Conservation (phyloP, 2,329 filamentous ascomycete species). For the Fusarium ramigenum region DNA sequence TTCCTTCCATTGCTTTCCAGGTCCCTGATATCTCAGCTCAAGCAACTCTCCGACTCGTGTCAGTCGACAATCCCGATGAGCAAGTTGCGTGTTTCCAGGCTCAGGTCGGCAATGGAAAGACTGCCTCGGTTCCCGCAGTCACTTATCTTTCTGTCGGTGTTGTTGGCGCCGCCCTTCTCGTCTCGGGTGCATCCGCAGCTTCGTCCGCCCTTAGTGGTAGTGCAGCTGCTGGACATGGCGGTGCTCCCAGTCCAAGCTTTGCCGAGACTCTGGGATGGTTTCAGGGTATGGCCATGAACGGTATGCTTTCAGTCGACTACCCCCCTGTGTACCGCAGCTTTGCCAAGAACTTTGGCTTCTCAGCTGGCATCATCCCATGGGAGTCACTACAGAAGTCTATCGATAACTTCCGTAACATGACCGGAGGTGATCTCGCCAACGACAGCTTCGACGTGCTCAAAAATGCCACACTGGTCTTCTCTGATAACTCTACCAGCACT, state of each 20-base stretch:
- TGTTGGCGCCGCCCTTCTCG: constrained; percentile 80
- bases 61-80: constrained; percentile 61
- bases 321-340: constrained; percentile 90
- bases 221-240: constrained; percentile 64
- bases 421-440: constrained; percentile 87
- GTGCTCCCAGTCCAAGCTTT: constrained; percentile 82
- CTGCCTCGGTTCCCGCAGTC: constrained; percentile 76
- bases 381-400: constrained; percentile 81
- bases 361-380: constrained; percentile 85
- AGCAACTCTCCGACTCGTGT: constrained; percentile 79
- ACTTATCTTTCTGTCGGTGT: constrained; percentile 86
- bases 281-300: constrained; percentile 92
- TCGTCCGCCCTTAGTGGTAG: constrained; percentile 65
- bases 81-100: constrained; percentile 86
- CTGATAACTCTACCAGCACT: constrained; percentile 64
- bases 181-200: constrained; percentile 77
- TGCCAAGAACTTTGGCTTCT: constrained; percentile 92
- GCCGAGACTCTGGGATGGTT: constrained; percentile 88
- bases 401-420: constrained; percentile 80
- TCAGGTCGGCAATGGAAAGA: constrained; percentile 86
- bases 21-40: constrained; percentile 90
- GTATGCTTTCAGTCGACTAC: constrained; percentile 92
- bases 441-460: constrained; percentile 79
- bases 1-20: constrained; percentile 88
- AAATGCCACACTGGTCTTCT: constrained; percentile 79